Evolutionary conservation across 2,329 filamentous ascomycete species (phyloP), one percentile per base, ranked within the genome.

Genomic region (Colletotrichum lupini): DNA sequence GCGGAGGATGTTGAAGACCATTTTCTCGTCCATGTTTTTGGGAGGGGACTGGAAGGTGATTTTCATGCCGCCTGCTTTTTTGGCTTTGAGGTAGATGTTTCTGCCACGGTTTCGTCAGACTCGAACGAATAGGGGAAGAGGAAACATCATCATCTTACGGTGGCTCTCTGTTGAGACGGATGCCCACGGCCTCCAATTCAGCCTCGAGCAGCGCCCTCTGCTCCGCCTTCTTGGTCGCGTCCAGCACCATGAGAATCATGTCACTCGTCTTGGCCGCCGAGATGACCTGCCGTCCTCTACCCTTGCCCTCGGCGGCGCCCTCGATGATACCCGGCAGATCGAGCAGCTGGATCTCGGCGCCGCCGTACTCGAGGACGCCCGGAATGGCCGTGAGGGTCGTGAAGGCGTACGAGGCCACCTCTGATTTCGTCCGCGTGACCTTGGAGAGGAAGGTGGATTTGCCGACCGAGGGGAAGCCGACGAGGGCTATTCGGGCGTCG

Each of bases 361-460:
- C 97, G 14, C 95, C 97, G 84, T 99, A 99, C 86, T 98, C 96
- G 67, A 99, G 90, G 52, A 99, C 97, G 77, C 97, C 97, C 1
- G 97, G 97, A 77, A 99, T 99, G 46, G 97, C 97, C 11, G 97
- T 99, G 57, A 99, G 88, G 1, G 97, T 99, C 12, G 97, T 99
- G 90, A 99, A 99, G 69, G 96, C 92, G 81, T 99, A 99, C 0
- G 97, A 94, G 1, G 97, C 97, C 32, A 98, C 95, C 82, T 98
- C 96, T 63, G 95, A 98, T 80, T 95, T 95, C 52, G 97, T 99
- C 85, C 98, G 98, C 62, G 97, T 99, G 82, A 99, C 97, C 81
- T 98, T 98, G 61, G 95, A 98, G n/a, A 99, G 83, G 81, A 99
- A 98, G 0, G 97, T 99, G 2, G 97, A 99, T 86, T 99, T 99